Evolutionary conservation across 345 rosid genomes (phyloP).

Genomic region (Corchorus capsularis): DNA sequence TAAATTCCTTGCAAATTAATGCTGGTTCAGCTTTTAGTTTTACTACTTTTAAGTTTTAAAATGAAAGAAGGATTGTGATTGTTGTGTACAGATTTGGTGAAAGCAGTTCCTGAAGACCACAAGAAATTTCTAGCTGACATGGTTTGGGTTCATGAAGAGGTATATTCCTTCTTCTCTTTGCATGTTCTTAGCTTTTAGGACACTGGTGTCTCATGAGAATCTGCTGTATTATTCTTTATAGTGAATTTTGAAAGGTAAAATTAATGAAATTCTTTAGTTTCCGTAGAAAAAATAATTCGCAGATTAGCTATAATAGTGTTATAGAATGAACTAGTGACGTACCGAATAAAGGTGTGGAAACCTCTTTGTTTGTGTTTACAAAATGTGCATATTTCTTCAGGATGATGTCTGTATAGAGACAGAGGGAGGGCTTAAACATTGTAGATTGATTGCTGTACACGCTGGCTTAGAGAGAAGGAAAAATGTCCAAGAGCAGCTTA

Average conservation of each 20-base stretch:
- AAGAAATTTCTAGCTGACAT: slow-evolving; percentile 75
- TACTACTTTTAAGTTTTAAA: not conserved
- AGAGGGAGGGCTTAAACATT: slow-evolving; percentile 47
- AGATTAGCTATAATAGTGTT: not conserved
- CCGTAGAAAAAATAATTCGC: not conserved
- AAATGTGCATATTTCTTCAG: slow-evolving; percentile 39
- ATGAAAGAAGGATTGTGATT: slow-evolving; percentile 14
- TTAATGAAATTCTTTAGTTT: not conserved
- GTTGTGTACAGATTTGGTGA: slow-evolving; percentile 58
- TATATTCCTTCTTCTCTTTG: slow-evolving; percentile 21
- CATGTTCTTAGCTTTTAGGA: slow-evolving; percentile 3
- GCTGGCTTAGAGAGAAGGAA: slow-evolving; percentile 73
- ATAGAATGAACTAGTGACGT: not conserved
- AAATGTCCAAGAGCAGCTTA: slow-evolving; percentile 55
- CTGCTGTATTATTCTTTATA: not conserved
- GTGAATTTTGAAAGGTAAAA: not conserved
- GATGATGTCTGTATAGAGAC: slow-evolving; percentile 66
- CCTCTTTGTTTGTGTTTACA: slow-evolving; percentile 3
- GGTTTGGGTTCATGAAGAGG: slow-evolving; percentile 95
- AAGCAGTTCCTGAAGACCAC: slow-evolving; percentile 83
- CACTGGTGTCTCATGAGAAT: not conserved
- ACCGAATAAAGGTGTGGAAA: not conserved
- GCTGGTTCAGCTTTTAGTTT: not conserved
- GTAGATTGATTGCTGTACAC: slow-evolving; percentile 74
- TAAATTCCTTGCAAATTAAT: not conserved